Conservation (phyloP, 1,139 yeast genomes). For the Scheffersomyces illinoinensis region DNA sequence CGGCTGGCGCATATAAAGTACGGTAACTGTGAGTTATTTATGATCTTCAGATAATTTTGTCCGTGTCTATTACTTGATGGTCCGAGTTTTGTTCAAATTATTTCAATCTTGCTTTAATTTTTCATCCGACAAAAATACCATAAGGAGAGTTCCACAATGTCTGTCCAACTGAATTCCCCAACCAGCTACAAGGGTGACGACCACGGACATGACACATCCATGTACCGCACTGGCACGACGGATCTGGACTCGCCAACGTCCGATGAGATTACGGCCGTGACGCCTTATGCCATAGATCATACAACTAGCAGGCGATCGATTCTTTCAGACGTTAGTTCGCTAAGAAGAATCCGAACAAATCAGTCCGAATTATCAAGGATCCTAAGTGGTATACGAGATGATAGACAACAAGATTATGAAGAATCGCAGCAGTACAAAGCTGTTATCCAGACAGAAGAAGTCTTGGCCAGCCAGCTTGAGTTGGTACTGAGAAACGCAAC, state of each 20-base stretch:
- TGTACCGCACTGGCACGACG: background rate
- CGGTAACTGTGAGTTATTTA: background rate
- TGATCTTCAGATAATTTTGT: background rate
- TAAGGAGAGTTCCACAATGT: background rate
- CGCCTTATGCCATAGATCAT: background rate
- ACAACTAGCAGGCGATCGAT: background rate
- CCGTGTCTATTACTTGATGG: background rate
- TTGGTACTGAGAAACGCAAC: slow-evolving; percentile 12
- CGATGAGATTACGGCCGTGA: background rate
- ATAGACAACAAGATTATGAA: slow-evolving; percentile 22
- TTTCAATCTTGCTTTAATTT: background rate
- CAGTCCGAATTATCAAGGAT: slow-evolving; percentile 29
- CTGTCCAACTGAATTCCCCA: background rate
- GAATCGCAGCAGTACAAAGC: slow-evolving; percentile 17
- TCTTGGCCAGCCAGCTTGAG: slow-evolving; percentile 24
- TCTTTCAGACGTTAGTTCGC: background rate
- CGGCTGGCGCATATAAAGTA: background rate
- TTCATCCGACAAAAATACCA: background rate
- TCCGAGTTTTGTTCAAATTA: background rate
- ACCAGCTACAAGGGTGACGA: background rate
- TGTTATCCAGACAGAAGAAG: slow-evolving; percentile 21
- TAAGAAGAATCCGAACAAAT: slow-evolving; percentile 4
- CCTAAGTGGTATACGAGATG: slow-evolving; percentile 35
- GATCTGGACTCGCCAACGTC: background rate
- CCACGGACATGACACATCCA: background rate